Percentiles rank a stretch among this genome's conserved stretches.
Conservation (phyloP, 768 basidiomycete genomes). For the Boletus rex-veris region DNA sequence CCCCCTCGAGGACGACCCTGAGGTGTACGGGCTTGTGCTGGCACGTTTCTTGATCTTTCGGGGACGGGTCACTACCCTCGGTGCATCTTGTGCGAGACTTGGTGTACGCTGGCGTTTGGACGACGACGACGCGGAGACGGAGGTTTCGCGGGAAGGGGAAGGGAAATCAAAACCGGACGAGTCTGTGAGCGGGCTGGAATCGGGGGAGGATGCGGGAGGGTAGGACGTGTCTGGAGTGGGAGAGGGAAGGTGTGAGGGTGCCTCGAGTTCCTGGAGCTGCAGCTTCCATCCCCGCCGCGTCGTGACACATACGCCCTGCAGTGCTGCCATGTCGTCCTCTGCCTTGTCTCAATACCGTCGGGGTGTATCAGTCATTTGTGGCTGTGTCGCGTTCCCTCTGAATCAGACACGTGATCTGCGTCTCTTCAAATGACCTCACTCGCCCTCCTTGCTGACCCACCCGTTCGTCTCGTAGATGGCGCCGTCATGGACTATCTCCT, state of each 20-base stretch:
- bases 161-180: conserved; percentile 13
- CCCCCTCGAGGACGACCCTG: conserved; percentile 42
- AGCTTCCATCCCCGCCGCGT: conserved; percentile 29
- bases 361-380: conserved; percentile 9
- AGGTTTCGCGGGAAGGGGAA: conserved; percentile 18
- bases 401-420: conserved; percentile 11
- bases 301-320: conserved; percentile 23
- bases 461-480: conserved; percentile 56
- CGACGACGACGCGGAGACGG: conserved; percentile 24
- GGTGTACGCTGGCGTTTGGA: conserved; percentile 23
- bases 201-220: conserved; percentile 20
- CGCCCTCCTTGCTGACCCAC: conserved; percentile 62
- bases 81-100: conserved; percentile 1
- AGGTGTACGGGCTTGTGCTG: conserved; percentile 19
- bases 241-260: background rate
- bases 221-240: background rate
- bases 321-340: conserved; percentile 12
- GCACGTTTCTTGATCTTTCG: conserved; percentile 27
- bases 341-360: background rate
- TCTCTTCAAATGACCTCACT: conserved; percentile 19
- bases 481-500: conserved; percentile 83
- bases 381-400: conserved; percentile 14
- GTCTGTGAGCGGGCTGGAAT: conserved; percentile 25
- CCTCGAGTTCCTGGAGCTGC: conserved; percentile 18
- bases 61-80: conserved; percentile 6